These are phyloP conservation scores for Rhizopogon sp. DNA, from an alignment of 768 basidiomycete genomes.

Conservation along the genomic window DNA sequence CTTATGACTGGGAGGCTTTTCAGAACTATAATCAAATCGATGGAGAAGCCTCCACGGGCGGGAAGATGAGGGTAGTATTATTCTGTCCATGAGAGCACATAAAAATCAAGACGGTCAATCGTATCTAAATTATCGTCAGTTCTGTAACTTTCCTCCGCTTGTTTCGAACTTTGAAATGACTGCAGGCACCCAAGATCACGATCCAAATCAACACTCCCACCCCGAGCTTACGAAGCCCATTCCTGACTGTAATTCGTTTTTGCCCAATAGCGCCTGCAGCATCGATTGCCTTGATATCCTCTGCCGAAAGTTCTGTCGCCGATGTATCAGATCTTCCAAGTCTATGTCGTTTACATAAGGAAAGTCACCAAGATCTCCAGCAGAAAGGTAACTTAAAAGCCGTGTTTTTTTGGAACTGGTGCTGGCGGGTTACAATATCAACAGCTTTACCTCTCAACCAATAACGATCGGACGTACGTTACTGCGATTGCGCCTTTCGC, in stretches of 20 bases:
- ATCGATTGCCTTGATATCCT: conserved; percentile 50
- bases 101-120: too few species aligned
- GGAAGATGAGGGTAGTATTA: too few species aligned
- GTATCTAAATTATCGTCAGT: too few species aligned
- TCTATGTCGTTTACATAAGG: neutral
- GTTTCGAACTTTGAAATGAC: conserved; percentile 1
- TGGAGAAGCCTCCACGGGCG: too few species aligned
- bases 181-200: neutral
- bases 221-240: neutral
- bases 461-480: conserved; percentile 37
- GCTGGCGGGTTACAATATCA: conserved; percentile 23
- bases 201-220: neutral
- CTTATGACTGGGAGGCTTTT: too few species aligned
- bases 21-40: too few species aligned
- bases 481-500: conserved; percentile 62
- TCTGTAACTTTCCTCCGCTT: neutral
- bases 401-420: conserved; percentile 64
- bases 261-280: conserved; percentile 37
- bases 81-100: too few species aligned
- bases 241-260: neutral
- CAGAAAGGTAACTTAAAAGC: conserved; percentile 61
- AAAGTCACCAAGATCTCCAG: conserved; percentile 56
- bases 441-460: neutral
- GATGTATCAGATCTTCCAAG: neutral
- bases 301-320: conserved; percentile 37